phyloP scores from a whole-genome alignment of 2,329 filamentous ascomycete species.

The Fusarium nanum region DNA sequence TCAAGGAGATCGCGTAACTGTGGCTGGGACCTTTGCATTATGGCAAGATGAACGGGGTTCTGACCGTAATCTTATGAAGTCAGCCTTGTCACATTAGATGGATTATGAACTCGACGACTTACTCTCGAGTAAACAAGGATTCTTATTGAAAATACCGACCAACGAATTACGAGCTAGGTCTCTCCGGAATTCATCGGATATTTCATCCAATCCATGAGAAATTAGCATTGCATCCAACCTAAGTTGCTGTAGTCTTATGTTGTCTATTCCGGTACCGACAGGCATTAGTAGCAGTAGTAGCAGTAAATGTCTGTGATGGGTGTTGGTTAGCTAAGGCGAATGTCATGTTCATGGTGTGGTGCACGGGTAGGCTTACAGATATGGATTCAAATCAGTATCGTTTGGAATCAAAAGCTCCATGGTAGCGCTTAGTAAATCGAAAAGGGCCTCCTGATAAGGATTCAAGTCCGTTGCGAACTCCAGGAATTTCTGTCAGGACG shows the following conservation, averaged over 20 bases:
- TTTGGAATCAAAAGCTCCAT: fast-evolving
- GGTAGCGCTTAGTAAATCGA: no score
- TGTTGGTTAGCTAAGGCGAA: no score
- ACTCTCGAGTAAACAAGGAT: not conserved
- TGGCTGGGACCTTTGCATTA: fast-evolving
- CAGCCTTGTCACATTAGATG: fast-evolving
- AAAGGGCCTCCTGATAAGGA: fast-evolving
- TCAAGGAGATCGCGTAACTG: fast-evolving
- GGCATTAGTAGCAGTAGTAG: no score
- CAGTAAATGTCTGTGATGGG: no score
- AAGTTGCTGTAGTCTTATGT: no score
- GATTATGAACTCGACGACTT: fast-evolving
- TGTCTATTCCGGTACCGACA: no score
- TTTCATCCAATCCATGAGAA: fast-evolving
- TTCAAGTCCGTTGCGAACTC: fast-evolving
- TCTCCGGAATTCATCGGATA: fast-evolving
- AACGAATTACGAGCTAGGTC: fast-evolving
- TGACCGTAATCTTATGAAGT: not conserved
- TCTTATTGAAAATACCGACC: fast-evolving
- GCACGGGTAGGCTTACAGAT: no score
- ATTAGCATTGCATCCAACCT: not conserved
- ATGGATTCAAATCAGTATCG: fast-evolving
- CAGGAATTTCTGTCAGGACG: fast-evolving
- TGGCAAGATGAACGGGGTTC: not conserved
- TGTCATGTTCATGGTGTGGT: fast-evolving